Base-by-base conservation (phyloP, 495 filamentous ascomycete species). In the Xylaria bambusicola region DNA sequence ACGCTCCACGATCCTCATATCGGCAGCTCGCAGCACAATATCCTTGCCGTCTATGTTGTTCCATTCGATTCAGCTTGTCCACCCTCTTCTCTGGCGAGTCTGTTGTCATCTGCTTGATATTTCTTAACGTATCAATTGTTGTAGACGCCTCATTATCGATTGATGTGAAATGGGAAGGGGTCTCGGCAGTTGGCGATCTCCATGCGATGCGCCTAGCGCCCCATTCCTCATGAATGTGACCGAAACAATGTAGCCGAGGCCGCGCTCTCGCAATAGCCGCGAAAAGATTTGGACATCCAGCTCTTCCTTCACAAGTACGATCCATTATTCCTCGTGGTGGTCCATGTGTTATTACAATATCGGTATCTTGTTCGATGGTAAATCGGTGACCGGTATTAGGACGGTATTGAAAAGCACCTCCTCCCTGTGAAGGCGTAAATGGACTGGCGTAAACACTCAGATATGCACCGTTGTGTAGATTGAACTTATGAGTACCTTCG, bases 211-310 rank as follows among this genome's bases (percentile, higher is more conserved):
- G 63, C 54, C 79, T 77, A 3, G 82, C 87, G n/a, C 89, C 89
- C 81, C 86, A 90, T 0, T 77, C 86, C 66, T 92, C 88, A 62
- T 90, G 88, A 27, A 91, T 88, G 67, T 91, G 88, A 4, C 88
- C 87, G 59, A 90, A 91, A 65, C 85, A 89, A 67, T 90, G 86
- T 61, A 91, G 62, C 6, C 68, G 71, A 1, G 87, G 88, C 45
- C 75, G 66, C 3, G 80, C 73, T 12, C 73, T 75, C 3, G 78
- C 78, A 17, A 87, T 66, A 10, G 84, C 84, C 0, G 67, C 71
- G 26, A 90, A 85, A 13, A 91, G 73, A 41, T 79, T 61, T 13
- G 73, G 68, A 58, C 84, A 89, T 0, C 87, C 88, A 18, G 79
- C 80, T 46, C 77, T 69, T 18, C 73, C 27, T 59, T 42, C 57